These are phyloP conservation scores for Dryas integrifolia DNA, from an alignment of 331 rosid genomes.

Conservation along the genomic window DNA sequence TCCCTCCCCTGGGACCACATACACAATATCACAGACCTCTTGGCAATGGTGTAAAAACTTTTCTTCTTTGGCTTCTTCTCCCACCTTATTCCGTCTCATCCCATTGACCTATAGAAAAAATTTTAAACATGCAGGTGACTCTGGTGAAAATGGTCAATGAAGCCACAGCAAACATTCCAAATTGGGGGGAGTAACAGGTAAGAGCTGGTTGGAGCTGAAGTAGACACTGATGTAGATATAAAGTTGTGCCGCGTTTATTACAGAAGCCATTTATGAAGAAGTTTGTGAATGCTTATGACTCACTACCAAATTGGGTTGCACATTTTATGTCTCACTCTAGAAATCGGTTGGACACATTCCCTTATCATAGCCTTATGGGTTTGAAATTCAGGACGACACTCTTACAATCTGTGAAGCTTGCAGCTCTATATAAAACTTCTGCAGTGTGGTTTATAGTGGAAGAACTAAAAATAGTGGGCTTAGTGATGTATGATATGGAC, in stretches of 20 bases:
- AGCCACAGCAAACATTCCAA: constrained; percentile 81
- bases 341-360: background rate
- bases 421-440: background rate
- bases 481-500: background rate
- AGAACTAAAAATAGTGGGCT: background rate
- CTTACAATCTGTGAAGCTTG: background rate
- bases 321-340: background rate
- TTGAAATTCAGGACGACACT: background rate
- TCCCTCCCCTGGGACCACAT: too few relatives aligned
- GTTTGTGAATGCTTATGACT: background rate
- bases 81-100: background rate
- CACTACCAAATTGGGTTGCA: constrained; percentile 6
- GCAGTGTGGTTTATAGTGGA: background rate
- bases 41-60: background rate
- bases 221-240: background rate
- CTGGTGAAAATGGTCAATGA: constrained; percentile 93
- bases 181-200: constrained; percentile 58
- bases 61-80: background rate
- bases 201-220: constrained; percentile 9
- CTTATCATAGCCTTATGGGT: background rate
- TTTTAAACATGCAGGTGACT: constrained; percentile 62
- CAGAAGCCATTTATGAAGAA: constrained; percentile 3
- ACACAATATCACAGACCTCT: background rate
- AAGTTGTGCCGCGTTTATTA: background rate
- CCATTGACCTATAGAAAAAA: background rate